Evolutionary conservation across 371 early-diverging fungal genomes (phyloP).

Genomic region (Edhazardia aedis): DNA sequence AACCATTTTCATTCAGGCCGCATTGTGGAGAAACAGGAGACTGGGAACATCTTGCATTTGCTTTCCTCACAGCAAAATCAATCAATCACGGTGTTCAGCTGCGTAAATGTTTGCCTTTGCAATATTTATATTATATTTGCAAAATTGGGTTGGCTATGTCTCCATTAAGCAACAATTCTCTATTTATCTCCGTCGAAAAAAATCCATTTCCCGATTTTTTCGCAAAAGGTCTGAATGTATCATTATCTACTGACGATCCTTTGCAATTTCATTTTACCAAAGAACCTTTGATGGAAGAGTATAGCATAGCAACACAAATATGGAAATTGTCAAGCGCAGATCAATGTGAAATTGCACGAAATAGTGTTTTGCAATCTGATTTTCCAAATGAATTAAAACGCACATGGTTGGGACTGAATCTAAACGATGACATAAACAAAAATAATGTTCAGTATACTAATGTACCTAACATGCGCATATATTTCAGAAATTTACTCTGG

Average conservation of each 20-base stretch:
- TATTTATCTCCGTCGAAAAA: conserved; percentile 76
- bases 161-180: conserved; percentile 81
- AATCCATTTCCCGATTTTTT: conserved; percentile 77
- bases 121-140: conserved; percentile 73
- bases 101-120: conserved; percentile 76
- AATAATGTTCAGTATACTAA: conserved; percentile 70
- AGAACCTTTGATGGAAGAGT: conserved; percentile 91
- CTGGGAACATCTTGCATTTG: conserved; percentile 70
- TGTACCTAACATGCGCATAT: conserved; percentile 68
- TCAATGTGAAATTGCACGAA: conserved; percentile 85
- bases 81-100: conserved; percentile 82
- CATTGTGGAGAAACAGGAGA: conserved; percentile 91
- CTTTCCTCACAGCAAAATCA: conserved; percentile 65
- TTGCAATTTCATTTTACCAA: conserved; percentile 88
- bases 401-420: conserved; percentile 81
- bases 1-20: conserved; percentile 73
- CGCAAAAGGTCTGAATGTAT: conserved; percentile 76
- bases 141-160: conserved; percentile 92
- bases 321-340: conserved; percentile 75
- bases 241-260: conserved; percentile 84
- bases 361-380: conserved; percentile 72
- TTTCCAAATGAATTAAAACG: conserved; percentile 67
- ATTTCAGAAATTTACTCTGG: conserved; percentile 61
- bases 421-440: conserved; percentile 51
- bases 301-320: conserved; percentile 86